phyloP scores from a whole-genome alignment of 495 filamentous ascomycete species.

The Aspergillus panamensis region DNA sequence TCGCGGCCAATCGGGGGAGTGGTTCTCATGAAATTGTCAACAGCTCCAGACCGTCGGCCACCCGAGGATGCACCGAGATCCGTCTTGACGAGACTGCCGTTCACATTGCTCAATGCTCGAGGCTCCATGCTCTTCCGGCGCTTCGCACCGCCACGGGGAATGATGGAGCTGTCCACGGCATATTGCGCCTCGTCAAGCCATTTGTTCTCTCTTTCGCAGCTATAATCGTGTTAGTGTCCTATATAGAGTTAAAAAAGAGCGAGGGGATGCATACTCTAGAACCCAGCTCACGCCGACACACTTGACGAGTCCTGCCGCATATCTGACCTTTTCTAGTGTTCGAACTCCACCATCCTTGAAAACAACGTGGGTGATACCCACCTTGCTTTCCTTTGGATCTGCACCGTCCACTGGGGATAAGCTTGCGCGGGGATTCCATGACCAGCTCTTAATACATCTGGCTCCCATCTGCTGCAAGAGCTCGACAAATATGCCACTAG shows the following conservation, averaged over 20 bases:
- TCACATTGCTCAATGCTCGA: constrained; percentile 66
- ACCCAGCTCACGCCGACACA: constrained; percentile 89
- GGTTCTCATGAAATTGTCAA: constrained; percentile 34
- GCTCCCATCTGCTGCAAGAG: constrained; percentile 83
- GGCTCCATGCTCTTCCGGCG: constrained; percentile 93
- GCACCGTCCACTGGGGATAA: constrained; percentile 31
- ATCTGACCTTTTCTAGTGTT: constrained; percentile 81
- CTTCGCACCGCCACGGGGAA: constrained; percentile 73
- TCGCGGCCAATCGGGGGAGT: constrained; percentile 27
- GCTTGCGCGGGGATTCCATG: constrained; percentile 65
- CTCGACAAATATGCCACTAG: constrained; percentile 77
- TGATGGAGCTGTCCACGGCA: constrained; percentile 62
- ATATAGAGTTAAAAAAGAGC: background rate
- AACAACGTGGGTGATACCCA: constrained; percentile 91
- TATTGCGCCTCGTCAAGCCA: constrained; percentile 72
- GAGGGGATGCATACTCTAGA: constrained; percentile 61
- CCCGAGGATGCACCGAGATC: constrained; percentile 27
- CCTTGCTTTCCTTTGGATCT: constrained; percentile 45
- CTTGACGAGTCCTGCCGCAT: constrained; percentile 68
- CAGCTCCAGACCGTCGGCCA: constrained; percentile 32
- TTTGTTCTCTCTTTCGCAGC: constrained; percentile 74
- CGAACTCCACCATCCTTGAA: constrained; percentile 89
- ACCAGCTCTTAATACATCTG: constrained; percentile 77
- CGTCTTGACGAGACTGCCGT: constrained; percentile 53
- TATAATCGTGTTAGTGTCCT: constrained; percentile 35